phyloP scores from a whole-genome alignment of 108 stramenopile genomes.

The Cyclotella cryptica region DNA sequence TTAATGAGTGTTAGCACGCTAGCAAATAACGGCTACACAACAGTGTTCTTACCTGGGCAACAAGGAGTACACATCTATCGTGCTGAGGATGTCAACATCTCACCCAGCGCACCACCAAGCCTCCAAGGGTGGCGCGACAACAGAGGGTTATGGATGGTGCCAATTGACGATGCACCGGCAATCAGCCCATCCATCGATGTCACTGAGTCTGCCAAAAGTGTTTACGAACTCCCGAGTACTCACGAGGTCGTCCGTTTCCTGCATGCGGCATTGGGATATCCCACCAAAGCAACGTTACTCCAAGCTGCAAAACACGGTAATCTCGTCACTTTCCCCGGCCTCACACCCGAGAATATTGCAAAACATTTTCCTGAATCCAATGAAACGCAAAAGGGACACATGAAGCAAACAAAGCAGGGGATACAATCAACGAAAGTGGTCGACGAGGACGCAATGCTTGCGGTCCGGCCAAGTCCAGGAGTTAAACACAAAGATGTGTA shows the following conservation, averaged over 20 bases:
- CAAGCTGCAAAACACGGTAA: conserved; percentile 1
- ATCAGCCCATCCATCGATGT: conserved; percentile 7
- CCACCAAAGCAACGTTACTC: conserved; percentile 22
- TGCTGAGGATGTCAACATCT: background rate
- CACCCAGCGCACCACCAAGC: background rate
- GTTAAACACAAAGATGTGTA: conserved; percentile 19
- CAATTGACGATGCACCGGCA: background rate
- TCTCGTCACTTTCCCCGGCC: conserved; percentile 20
- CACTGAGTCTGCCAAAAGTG: background rate
- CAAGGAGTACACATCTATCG: conserved; percentile 13
- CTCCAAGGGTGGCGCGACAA: conserved; percentile 10
- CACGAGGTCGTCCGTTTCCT: conserved; percentile 20
- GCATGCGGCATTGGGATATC: conserved; percentile 25
- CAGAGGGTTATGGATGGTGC: background rate
- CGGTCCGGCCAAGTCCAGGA: background rate
- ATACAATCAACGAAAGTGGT: conserved; percentile 24
- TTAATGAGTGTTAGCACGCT: conserved; percentile 19
- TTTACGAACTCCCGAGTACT: conserved; percentile 4
- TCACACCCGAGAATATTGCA: conserved; percentile 4
- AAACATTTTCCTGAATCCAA: conserved; percentile 25
- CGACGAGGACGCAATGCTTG: conserved; percentile 9
- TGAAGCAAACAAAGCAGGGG: conserved; percentile 16
- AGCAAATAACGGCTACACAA: conserved; percentile 14
- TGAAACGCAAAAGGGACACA: conserved; percentile 34
- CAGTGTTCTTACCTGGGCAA: conserved; percentile 17